Percentiles rank a stretch among this genome's conserved stretches.
Evolutionary conservation across 2,329 filamentous ascomycete genomes (phyloP).

Genomic region (Fusarium sp.): DNA sequence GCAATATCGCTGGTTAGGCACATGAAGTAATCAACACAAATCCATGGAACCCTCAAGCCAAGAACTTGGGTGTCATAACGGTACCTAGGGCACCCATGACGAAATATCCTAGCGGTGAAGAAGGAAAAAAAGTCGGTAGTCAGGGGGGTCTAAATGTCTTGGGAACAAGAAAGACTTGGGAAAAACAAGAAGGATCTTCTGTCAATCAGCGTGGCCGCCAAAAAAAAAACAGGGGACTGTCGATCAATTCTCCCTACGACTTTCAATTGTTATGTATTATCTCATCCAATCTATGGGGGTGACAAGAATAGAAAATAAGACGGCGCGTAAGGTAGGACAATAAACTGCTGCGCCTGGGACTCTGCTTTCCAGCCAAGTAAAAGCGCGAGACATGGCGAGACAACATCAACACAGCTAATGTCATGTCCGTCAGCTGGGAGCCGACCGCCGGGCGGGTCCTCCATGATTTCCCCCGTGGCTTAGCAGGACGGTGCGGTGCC

Average conservation of each 20-base stretch:
- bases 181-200: constrained; percentile 24
- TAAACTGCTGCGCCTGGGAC: background rate
- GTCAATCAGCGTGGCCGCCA: constrained; percentile 23
- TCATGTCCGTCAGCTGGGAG: background rate
- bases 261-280: constrained; percentile 1
- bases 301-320: background rate
- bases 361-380: background rate
- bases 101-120: constrained; percentile 34
- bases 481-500: constrained; percentile 24
- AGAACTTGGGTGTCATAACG: constrained; percentile 25
- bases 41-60: background rate
- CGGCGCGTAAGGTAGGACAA: constrained; percentile 3
- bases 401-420: background rate
- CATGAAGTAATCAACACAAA: constrained; percentile 13
- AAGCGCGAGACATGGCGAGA: background rate
- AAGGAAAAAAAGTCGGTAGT: background rate
- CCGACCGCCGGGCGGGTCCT: constrained; percentile 18
- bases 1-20: constrained; percentile 5
- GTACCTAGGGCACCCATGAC: constrained; percentile 24
- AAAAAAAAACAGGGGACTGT: constrained; percentile 23
- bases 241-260: constrained; percentile 27
- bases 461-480: constrained; percentile 29
- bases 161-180: constrained; percentile 16
- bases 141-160: constrained; percentile 27
- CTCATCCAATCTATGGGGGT: background rate